phyloP scores from a whole-genome alignment of 768 basidiomycete species.

The Termitomyces sp. region DNA sequence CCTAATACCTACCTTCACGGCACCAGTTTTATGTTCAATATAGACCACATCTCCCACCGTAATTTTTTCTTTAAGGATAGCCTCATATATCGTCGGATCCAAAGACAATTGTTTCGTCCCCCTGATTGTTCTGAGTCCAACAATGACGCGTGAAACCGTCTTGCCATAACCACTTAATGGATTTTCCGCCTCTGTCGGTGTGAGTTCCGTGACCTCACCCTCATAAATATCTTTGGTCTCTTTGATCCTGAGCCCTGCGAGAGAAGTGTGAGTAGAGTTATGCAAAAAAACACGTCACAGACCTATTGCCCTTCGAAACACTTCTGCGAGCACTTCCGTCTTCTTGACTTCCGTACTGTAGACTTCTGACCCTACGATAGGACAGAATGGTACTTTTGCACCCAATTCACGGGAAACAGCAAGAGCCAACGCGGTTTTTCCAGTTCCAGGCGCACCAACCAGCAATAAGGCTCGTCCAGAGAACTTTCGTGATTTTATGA shows the following conservation, averaged over 20 bases:
- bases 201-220: conserved; percentile 95
- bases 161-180: conserved; percentile 97
- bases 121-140: conserved; percentile 89
- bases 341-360: conserved; percentile 97
- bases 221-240: conserved; percentile 99
- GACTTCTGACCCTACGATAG: conserved; percentile 39
- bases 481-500: conserved; percentile 87
- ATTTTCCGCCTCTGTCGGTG: conserved; percentile 94
- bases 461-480: too few species aligned
- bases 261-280: not conserved
- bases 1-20: conserved; percentile 97
- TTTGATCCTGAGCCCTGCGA: conserved; percentile 89
- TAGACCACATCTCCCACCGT: conserved; percentile 96
- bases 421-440: conserved; percentile 20
- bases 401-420: conserved; percentile 94
- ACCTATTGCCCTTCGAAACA: conserved; percentile 94
- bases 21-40: conserved; percentile 88
- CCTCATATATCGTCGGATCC: conserved; percentile 94
- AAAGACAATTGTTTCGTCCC: conserved; percentile 92
- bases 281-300: conserved; percentile 17
- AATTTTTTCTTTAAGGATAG: conserved; percentile 95
- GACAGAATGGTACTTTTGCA: conserved; percentile 92
- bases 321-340: conserved; percentile 94
- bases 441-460: conserved; percentile 86
- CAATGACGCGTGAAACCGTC: conserved; percentile 95